Base-by-base conservation (phyloP, 306 rosid species). In the Cajanus cajan region DNA sequence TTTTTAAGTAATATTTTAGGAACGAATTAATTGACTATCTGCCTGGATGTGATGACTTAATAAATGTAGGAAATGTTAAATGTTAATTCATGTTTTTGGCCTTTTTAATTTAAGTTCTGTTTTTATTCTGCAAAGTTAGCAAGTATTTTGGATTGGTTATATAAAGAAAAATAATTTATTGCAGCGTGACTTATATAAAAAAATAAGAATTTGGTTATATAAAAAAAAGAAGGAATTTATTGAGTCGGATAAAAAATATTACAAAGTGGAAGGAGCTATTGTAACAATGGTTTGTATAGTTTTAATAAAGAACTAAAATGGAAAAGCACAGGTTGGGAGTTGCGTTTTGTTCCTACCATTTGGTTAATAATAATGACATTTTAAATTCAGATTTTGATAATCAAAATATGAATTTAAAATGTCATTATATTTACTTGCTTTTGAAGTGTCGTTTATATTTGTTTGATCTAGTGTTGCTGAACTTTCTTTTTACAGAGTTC, bases 381-480 rank as follows among this genome's bases (percentile, higher is more conserved):
- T 48, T 55, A 33, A 70, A 40, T 63, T 28, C 50, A n/a, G n/a
- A n/a, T n/a, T n/a, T n/a, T n/a, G n/a, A n/a, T n/a, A n/a, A n/a
- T n/a, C n/a, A n/a, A n/a, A n/a, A n/a, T n/a, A n/a, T n/a, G n/a
- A n/a, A n/a, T n/a, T n/a, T n/a, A n/a, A n/a, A n/a, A n/a, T n/a
- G n/a, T n/a, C n/a, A n/a, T n/a, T n/a, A 31, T 45, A 64, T 76
- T 13, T 70, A 39, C 9, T 44, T 75, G 37, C 64, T 10, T 63
- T 9, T 75, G 71, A 39, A 70, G 54, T 21, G 25, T 54, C 22
- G 19, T 36, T 67, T 39, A 36, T 52, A 25, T 15, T 69, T 3
- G 28, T n/a, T 54, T 77, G 77, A 80, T 34, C 43, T 52, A 28
- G 65, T 54, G n/a, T 67, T 68, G 76, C 37, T 8, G 12, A 59